Percentiles rank a stretch among this genome's conserved stretches.
phyloP scores from a whole-genome alignment of 768 basidiomycete species.

The Thelephora ganbajun region DNA sequence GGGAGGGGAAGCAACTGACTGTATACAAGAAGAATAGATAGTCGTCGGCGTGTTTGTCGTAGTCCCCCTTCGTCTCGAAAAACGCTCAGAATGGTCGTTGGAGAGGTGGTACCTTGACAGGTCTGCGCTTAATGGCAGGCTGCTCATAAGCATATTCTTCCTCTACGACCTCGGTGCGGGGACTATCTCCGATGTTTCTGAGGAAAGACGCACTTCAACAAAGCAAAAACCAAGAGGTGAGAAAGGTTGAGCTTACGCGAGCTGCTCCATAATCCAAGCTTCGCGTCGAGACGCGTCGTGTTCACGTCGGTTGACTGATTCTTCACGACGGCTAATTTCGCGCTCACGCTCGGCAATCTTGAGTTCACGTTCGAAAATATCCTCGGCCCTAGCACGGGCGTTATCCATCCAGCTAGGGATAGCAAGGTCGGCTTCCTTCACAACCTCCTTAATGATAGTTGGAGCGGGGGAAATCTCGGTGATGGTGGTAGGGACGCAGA shows the following conservation, averaged over 20 bases:
- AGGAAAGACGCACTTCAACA: background rate
- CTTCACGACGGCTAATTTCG: slow-evolving; percentile 78
- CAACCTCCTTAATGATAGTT: slow-evolving; percentile 78
- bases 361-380: slow-evolving; percentile 72
- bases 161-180: slow-evolving; percentile 49
- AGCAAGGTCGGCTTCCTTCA: slow-evolving; percentile 67
- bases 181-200: slow-evolving; percentile 62
- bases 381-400: slow-evolving; percentile 59
- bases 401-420: slow-evolving; percentile 71
- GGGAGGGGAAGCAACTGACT: slow-evolving; percentile 48
- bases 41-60: slow-evolving; percentile 22
- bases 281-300: slow-evolving; percentile 81
- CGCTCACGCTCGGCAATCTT: slow-evolving; percentile 77
- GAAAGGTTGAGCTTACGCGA: slow-evolving; percentile 43
- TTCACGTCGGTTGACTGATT: slow-evolving; percentile 72
- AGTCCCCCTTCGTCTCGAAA: slow-evolving; percentile 80
- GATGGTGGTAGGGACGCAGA: slow-evolving; percentile 35
- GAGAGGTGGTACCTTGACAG: slow-evolving; percentile 74
- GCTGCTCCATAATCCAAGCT: slow-evolving; percentile 86
- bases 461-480: slow-evolving; percentile 39
- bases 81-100: slow-evolving; percentile 75
- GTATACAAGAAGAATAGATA: slow-evolving; percentile 25
- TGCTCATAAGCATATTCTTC: slow-evolving; percentile 77
- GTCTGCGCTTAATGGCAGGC: slow-evolving; percentile 51
- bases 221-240: background rate